phyloP scores from a whole-genome alignment of 257 asterid genomes.

The Scutellaria galericulata region DNA sequence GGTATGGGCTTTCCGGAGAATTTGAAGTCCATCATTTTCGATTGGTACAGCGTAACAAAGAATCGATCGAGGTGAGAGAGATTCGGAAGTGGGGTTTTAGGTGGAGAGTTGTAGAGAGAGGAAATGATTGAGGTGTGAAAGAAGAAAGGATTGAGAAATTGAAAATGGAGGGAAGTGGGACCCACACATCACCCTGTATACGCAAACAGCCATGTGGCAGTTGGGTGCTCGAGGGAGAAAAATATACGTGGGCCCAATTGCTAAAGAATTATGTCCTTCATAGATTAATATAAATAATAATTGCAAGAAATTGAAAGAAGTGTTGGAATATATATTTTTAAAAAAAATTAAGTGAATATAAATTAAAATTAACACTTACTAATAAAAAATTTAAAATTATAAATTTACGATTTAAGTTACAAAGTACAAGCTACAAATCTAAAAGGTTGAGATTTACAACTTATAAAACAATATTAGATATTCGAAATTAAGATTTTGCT shows the following conservation, averaged over 20 bases:
- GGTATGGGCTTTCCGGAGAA: constrained; percentile 55
- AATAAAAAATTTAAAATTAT: no score
- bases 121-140: neutral
- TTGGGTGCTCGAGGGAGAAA: neutral
- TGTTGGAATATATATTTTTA: no score
- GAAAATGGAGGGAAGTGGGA: constrained; percentile 29
- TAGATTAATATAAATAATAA: no score
- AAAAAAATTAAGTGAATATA: no score
- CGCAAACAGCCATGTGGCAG: constrained; percentile 21
- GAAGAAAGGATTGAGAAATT: constrained; percentile 7
- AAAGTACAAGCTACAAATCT: no score
- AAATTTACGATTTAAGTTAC: no score
- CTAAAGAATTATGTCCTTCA: no score
- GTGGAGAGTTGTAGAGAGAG: constrained; percentile 5
- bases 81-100: constrained; percentile 23
- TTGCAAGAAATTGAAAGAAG: no score
- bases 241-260: neutral
- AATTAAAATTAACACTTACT: no score
- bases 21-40: constrained; percentile 51
- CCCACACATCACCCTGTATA: constrained; percentile 30
- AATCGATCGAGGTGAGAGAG: neutral
- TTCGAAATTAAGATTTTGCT: no score
- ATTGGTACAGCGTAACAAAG: neutral
- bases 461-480: no score
- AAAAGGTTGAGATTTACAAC: no score